phyloP scores from a whole-genome alignment of 768 basidiomycete genomes.

The Neoboletus subvelutipes region DNA sequence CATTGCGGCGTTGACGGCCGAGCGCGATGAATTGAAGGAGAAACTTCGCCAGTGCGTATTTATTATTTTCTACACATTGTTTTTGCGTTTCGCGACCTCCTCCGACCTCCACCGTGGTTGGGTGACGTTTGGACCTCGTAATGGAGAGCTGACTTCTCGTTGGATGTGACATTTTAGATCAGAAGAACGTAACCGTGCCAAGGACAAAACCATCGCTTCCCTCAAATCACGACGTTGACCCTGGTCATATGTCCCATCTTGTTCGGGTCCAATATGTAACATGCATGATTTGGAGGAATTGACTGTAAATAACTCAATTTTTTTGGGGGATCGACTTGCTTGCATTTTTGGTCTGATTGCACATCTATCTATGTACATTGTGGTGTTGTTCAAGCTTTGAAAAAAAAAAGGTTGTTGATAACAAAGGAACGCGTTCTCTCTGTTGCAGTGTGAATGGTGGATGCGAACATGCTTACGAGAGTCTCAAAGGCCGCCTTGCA shows the following conservation, averaged over 20 bases:
- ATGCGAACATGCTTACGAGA: background rate
- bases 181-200: background rate
- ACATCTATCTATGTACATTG: background rate
- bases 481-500: background rate
- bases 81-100: too few relatives aligned
- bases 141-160: background rate
- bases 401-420: background rate
- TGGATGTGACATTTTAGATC: background rate
- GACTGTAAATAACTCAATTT: background rate
- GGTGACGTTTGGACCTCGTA: background rate
- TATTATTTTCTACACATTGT: too few relatives aligned
- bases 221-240: background rate
- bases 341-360: background rate
- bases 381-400: background rate
- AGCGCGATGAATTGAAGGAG: slow-evolving; percentile 1
- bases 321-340: background rate
- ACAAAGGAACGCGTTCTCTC: background rate
- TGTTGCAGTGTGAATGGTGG: too few relatives aligned
- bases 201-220: slow-evolving; percentile 2
- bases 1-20: slow-evolving; percentile 12
- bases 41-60: background rate
- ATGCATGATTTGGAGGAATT: background rate
- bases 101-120: background rate
- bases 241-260: background rate
- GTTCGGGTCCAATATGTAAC: background rate